Evolutionary conservation across 2,329 filamentous ascomycete genomes (phyloP).

Genomic region (Fusarium torreyae): DNA sequence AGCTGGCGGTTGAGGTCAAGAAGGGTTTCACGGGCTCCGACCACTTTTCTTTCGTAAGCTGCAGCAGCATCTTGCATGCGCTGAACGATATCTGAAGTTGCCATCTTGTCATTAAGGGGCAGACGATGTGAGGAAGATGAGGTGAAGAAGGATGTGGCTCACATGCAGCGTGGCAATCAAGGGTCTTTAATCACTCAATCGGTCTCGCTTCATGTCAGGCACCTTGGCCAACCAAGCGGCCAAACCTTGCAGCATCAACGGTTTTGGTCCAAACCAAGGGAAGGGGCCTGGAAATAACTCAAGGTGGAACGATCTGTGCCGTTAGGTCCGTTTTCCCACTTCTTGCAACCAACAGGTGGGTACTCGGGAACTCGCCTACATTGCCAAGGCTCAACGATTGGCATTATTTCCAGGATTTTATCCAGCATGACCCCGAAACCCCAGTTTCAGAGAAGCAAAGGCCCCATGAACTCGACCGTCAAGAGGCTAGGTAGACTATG

Average conservation of each 20-base stretch:
- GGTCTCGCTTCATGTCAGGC: background rate
- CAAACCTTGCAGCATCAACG: background rate
- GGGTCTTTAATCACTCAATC: too few relatives aligned
- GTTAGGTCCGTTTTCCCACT: background rate
- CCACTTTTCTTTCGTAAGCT: constrained; percentile 16
- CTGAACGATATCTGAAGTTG: constrained; percentile 19
- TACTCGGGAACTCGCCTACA: background rate
- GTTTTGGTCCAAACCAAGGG: background rate
- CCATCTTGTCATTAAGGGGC: background rate
- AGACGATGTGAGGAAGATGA: background rate
- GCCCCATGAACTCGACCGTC: background rate
- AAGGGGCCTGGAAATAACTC: background rate
- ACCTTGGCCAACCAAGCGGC: background rate
- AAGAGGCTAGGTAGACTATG: background rate
- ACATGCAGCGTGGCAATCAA: background rate
- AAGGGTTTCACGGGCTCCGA: constrained; percentile 24
- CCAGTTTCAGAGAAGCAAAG: background rate
- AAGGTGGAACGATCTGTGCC: background rate
- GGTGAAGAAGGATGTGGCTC: background rate
- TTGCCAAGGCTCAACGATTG: background rate
- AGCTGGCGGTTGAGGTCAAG: constrained; percentile 30
- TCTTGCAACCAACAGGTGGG: background rate
- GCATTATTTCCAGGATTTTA: background rate
- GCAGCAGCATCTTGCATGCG: constrained; percentile 24
- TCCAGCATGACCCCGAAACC: background rate